Conservation (phyloP, 1,284 basidiomycete species). For the Austroboletus novae-zelandiae region DNA sequence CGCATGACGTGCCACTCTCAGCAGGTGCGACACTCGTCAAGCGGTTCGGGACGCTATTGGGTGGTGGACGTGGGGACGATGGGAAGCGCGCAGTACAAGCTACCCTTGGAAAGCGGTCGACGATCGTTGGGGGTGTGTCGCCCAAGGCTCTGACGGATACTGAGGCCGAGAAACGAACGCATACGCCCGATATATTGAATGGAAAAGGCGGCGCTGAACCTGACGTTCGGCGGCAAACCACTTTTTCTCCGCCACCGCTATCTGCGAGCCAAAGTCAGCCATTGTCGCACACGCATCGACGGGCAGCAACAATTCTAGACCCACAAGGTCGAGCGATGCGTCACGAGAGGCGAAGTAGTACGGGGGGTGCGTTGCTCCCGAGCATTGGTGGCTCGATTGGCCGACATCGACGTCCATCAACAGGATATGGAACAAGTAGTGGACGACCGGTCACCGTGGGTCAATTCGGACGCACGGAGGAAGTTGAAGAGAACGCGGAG, state of each 20-base stretch:
- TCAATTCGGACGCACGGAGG: constrained; percentile 51
- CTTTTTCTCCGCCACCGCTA: constrained; percentile 38
- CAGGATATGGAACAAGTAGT: constrained; percentile 45
- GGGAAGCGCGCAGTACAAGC: constrained; percentile 34
- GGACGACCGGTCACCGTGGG: constrained; percentile 44
- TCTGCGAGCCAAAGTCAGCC: constrained; percentile 56
- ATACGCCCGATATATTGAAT: constrained; percentile 15
- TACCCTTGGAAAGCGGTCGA: constrained; percentile 45
- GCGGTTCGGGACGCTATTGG: constrained; percentile 69
- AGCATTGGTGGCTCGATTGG: constrained; percentile 56
- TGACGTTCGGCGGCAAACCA: constrained; percentile 27
- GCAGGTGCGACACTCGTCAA: constrained; percentile 68
- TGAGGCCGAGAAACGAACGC: constrained; percentile 23
- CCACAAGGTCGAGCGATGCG: constrained; percentile 53
- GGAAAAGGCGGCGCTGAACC: constrained; percentile 14
- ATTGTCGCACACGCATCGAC: constrained; percentile 53
- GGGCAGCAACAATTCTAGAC: constrained; percentile 74
- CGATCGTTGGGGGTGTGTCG: constrained; percentile 48
- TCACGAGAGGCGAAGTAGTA: constrained; percentile 77
- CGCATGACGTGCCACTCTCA: constrained; percentile 40
- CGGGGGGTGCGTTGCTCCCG: constrained; percentile 58
- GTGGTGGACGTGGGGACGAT: constrained; percentile 44
- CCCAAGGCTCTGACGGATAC: constrained; percentile 40
- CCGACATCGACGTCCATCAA: constrained; percentile 64
- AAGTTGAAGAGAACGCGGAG: constrained; percentile 43